Percentiles rank a stretch among this genome's conserved stretches.
Evolutionary conservation across 257 asterid species (phyloP).

Genomic region (Solanum pinnatisectum): DNA sequence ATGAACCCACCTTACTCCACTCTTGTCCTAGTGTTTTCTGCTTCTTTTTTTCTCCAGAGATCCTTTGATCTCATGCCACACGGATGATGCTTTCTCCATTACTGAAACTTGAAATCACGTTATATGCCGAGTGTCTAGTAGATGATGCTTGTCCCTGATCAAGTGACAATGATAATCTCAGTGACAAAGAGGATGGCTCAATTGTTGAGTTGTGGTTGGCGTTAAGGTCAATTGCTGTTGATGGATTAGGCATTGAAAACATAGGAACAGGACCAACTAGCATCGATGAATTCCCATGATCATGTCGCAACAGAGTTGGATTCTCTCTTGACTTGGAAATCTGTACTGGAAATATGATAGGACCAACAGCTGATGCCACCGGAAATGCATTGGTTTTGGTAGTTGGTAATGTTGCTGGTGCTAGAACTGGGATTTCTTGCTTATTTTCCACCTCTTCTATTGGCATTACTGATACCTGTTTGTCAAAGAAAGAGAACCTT

Average conservation of each 20-base stretch:
- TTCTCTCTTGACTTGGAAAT: slow-evolving; percentile 27
- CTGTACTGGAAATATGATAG: slow-evolving; percentile 41
- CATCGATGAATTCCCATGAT: slow-evolving; percentile 17
- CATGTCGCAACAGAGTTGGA: slow-evolving; percentile 8
- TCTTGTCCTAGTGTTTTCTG: background rate
- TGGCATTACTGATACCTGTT: slow-evolving; percentile 54
- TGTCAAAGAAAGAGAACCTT: background rate
- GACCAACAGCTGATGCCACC: slow-evolving; percentile 27
- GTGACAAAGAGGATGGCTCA: slow-evolving; percentile 40
- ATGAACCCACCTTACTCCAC: background rate
- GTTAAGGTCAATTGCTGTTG: slow-evolving; percentile 35
- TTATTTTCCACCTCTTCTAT: slow-evolving; percentile 31
- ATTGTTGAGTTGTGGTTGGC: slow-evolving; percentile 15
- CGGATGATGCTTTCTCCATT: slow-evolving; percentile 41
- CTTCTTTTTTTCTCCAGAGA: background rate
- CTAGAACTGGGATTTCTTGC: slow-evolving; percentile 16
- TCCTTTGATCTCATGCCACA: slow-evolving; percentile 32
- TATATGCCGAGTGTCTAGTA: slow-evolving; percentile 21
- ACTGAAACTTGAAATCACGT: slow-evolving; percentile 20
- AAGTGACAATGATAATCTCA: slow-evolving; percentile 55
- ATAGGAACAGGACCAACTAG: slow-evolving; percentile 21
- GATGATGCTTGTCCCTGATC: slow-evolving; percentile 36
- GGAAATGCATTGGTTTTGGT: slow-evolving; percentile 29
- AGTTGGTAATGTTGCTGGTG: slow-evolving; percentile 13
- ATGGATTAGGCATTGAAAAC: slow-evolving; percentile 17